Evolutionary conservation across 257 asterid genomes (phyloP), one percentile per base, ranked within the genome.

Genomic region (Anisodus acutangulus): DNA sequence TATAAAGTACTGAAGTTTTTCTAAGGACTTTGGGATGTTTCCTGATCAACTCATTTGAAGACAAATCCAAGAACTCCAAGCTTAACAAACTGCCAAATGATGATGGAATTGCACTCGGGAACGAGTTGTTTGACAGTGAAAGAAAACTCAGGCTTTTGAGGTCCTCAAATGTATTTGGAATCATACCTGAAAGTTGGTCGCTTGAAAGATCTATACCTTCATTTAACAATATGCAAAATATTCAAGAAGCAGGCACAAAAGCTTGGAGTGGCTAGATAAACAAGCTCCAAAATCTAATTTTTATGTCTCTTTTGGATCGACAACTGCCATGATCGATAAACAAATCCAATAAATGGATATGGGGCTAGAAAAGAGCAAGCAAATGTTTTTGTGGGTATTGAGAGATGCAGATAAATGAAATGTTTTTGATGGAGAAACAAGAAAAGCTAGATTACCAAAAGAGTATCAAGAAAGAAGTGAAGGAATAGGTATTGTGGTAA

Each of bases 321-420:
- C 93, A 0, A 74, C 85, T 5, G 85, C 87, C 1, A 37, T 92
- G 4, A 69, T 89, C 0, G 86, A 89, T 2, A 87, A 86, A 15
- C 89, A 92, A 58, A 76, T 90, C 67, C 35, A 57, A 1, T 92
- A 90, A 43, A 35, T 92, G n/a, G 93, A 92, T 3, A 1, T 55
- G 0, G 96, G 94, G 3, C 41, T 92, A 68, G 92, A 92, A 4
- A 53, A 43, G 1, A 91, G 93, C 35, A 55, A 60, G 9, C 83
- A 78, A 6, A 88, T 69, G 39, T 92, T 92, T 66, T 6, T 92
- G 8, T 91, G 94, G 94, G 92, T 88, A 6, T 8, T 92, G 53
- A 89, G 93, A 49, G 88, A 92, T 11, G 94, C 96, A 0, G 94
- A 91, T 6, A 87, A 41, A 45, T 92, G 85, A 51, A 51, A 12